Percentiles rank a stretch among this genome's conserved stretches.
phyloP scores from a whole-genome alignment of 441 rosid species.

The Bruguiera hainesii region DNA sequence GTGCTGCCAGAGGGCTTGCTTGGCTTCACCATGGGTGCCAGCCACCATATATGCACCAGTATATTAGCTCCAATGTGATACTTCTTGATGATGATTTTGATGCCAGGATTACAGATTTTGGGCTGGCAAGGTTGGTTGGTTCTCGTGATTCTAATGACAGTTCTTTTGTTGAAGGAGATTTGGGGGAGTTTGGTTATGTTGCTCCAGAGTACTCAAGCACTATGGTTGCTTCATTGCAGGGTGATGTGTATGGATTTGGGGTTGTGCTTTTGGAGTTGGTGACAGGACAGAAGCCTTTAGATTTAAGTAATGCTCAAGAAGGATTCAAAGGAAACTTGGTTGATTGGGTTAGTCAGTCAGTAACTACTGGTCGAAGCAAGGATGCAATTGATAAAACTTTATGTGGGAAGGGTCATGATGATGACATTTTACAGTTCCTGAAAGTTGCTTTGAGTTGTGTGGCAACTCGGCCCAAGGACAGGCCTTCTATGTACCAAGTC shows the following conservation, averaged over 20 bases:
- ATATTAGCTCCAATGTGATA: constrained; percentile 66
- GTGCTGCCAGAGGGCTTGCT: constrained; percentile 68
- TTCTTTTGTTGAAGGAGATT: constrained; percentile 48
- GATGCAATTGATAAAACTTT: constrained; percentile 54
- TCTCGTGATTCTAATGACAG: constrained; percentile 39
- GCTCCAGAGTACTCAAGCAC: constrained; percentile 77
- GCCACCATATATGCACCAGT: constrained; percentile 69
- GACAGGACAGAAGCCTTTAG: constrained; percentile 56
- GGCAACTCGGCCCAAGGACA: constrained; percentile 53
- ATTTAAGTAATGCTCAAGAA: constrained; percentile 37
- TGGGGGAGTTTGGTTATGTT: constrained; percentile 77
- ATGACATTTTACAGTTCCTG: constrained; percentile 61
- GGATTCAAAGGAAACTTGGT: constrained; percentile 67
- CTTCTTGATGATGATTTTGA: constrained; percentile 81
- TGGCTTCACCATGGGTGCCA: constrained; percentile 82
- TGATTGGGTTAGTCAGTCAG: constrained; percentile 62
- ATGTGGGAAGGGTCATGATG: constrained; percentile 51
- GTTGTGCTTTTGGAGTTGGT: constrained; percentile 77
- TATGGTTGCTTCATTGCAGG: constrained; percentile 69
- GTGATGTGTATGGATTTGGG: constrained; percentile 77
- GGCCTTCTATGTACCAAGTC: constrained; percentile 73
- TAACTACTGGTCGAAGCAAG: constrained; percentile 35
- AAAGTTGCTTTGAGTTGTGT: constrained; percentile 57
- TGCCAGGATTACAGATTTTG: constrained; percentile 73
- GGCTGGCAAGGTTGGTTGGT: constrained; percentile 58